phyloP scores from a whole-genome alignment of 441 rosid genomes.

The Gossypium gossypioides region DNA sequence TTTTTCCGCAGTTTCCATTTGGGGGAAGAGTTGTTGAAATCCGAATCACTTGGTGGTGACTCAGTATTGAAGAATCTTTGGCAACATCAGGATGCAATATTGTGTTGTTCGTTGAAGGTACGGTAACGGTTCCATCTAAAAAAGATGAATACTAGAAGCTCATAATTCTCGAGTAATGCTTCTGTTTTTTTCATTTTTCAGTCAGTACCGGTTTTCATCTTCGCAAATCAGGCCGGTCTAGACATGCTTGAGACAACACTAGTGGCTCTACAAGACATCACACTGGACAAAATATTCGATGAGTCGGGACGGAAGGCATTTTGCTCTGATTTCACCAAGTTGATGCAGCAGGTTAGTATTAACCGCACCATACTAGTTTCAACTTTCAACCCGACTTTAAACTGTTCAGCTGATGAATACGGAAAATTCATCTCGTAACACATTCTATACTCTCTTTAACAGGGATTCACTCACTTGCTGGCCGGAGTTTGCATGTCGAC shows the following conservation, averaged over 20 bases:
- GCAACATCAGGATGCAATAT: conserved; percentile 74
- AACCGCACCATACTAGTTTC: neutral
- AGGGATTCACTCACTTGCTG: conserved; percentile 71
- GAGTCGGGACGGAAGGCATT: conserved; percentile 73
- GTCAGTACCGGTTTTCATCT: conserved; percentile 70
- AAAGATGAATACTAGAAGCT: neutral
- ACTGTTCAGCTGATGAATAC: neutral
- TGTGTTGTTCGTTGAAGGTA: conserved; percentile 90
- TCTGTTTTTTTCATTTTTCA: conserved; percentile 20
- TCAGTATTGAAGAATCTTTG: conserved; percentile 62
- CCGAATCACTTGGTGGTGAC: conserved; percentile 44
- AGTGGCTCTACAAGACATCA: conserved; percentile 79
- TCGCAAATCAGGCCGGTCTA: conserved; percentile 92
- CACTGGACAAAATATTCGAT: conserved; percentile 73
- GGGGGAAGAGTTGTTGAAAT: conserved; percentile 53
- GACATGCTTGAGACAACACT: conserved; percentile 95
- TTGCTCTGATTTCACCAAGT: conserved; percentile 61
- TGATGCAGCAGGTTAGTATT: conserved; percentile 69
- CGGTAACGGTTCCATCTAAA: neutral
- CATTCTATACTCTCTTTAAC: neutral
- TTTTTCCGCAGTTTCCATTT: conserved; percentile 38
- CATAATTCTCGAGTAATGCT: neutral
- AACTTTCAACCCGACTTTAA: neutral
- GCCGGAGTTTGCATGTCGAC: conserved; percentile 78
- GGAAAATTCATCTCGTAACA: neutral